Conservation (phyloP, 2,329 filamentous ascomycete species). For the Grosmannia serpens region DNA sequence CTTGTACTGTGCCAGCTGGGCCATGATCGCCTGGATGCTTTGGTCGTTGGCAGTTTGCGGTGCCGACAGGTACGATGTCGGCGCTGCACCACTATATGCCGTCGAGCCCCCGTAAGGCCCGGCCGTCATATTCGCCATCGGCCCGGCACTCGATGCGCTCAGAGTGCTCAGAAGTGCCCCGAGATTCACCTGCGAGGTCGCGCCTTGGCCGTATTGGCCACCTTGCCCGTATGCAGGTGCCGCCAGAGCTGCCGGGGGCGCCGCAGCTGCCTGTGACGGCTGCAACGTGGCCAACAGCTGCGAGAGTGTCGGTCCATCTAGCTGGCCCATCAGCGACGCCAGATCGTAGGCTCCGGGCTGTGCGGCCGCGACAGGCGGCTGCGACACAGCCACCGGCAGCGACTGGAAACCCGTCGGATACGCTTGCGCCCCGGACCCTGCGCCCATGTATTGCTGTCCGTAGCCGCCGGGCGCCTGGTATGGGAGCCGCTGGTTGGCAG, state of each 20-base stretch:
- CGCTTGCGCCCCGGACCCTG: background rate
- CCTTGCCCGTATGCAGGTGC: background rate
- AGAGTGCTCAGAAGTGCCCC: conserved; percentile 33
- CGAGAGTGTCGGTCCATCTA: conserved; percentile 22
- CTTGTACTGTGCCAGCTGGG: conserved; percentile 55
- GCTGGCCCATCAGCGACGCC: conserved; percentile 15
- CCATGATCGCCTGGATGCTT: conserved; percentile 63
- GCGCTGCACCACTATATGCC: conserved; percentile 3
- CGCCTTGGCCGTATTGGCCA: background rate
- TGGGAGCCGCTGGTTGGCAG: background rate
- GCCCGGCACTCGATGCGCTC: conserved; percentile 15
- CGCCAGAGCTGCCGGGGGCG: background rate
- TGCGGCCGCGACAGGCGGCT: conserved; percentile 1
- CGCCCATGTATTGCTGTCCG: conserved; percentile 5
- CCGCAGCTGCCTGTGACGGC: background rate
- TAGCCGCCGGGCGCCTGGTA: conserved; percentile 5
- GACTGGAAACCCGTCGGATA: background rate
- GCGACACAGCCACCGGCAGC: conserved; percentile 10
- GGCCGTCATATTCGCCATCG: background rate
- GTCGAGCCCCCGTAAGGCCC: background rate
- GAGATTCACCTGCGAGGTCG: conserved; percentile 27
- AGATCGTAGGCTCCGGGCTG: conserved; percentile 9
- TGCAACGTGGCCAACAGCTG: conserved; percentile 22
- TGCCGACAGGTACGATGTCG: conserved; percentile 14
- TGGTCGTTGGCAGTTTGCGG: conserved; percentile 25